phyloP scores from a whole-genome alignment of 257 asterid species.

The Solanum peruvianum region DNA sequence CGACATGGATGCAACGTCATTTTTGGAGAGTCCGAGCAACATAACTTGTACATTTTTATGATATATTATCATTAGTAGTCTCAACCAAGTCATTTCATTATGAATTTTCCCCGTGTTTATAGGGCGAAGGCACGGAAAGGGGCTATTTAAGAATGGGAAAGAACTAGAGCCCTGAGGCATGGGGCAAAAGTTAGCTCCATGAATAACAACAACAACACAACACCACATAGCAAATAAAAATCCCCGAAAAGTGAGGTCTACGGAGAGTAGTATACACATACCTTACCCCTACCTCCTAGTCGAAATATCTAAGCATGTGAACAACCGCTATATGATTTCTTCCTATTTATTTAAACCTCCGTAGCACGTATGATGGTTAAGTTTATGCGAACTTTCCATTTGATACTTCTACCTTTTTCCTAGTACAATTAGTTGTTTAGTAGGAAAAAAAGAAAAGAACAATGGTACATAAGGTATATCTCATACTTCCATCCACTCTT shows the following conservation, averaged over 20 bases:
- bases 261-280: neutral
- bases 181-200: neutral
- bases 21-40: neutral
- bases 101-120: neutral
- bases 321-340: neutral
- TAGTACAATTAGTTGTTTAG: neutral
- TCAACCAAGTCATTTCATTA: neutral
- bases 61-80: neutral
- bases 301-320: neutral
- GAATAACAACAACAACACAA: neutral
- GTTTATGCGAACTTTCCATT: neutral
- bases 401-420: neutral
- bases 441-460: no score
- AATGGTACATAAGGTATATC: neutral
- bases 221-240: neutral
- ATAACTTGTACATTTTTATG: neutral
- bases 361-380: neutral
- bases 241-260: neutral
- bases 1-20: neutral
- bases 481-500: neutral
- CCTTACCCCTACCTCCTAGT: neutral
- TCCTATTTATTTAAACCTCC: neutral
- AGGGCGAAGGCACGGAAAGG: neutral
- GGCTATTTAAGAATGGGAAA: neutral
- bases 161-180: neutral